These are phyloP conservation scores for Capsicum rhomboideum DNA, from an alignment of 257 asterid genomes.

Conservation along the genomic window DNA sequence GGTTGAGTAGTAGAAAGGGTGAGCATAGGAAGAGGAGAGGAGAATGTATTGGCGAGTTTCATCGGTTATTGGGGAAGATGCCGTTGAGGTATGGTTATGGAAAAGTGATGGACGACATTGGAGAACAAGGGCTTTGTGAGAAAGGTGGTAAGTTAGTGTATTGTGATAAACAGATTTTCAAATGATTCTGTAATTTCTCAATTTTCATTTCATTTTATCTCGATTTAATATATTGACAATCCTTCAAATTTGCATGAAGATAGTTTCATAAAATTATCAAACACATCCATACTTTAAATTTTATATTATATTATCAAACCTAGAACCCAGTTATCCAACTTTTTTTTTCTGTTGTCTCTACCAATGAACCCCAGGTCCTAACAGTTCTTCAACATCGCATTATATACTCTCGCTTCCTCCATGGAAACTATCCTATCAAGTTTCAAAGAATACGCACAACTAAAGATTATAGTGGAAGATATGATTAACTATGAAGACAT, in stretches of 20 bases:
- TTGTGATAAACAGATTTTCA: conserved; percentile 50
- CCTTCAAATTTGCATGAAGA: too few relatives aligned
- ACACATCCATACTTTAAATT: too few relatives aligned
- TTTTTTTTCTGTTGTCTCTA: too few relatives aligned
- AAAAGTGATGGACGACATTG: conserved; percentile 55
- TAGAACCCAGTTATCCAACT: too few relatives aligned
- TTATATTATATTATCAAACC: too few relatives aligned
- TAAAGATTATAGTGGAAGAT: conserved; percentile 37
- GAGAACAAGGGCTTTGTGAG: conserved; percentile 77
- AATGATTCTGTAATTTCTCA: neutral
- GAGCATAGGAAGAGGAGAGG: conserved; percentile 91
- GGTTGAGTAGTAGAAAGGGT: conserved; percentile 64
- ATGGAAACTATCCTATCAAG: too few relatives aligned
- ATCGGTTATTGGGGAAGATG: conserved; percentile 56
- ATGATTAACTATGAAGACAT: conserved; percentile 80
- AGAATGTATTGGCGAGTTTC: conserved; percentile 66
- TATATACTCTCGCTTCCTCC: too few relatives aligned
- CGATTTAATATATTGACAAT: too few relatives aligned
- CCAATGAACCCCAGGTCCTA: too few relatives aligned
- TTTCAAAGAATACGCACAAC: conserved; percentile 10
- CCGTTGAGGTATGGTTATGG: conserved; percentile 79
- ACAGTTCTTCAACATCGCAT: too few relatives aligned
- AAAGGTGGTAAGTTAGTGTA: conserved; percentile 55
- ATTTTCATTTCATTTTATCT: neutral
- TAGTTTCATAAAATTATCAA: too few relatives aligned